These are phyloP conservation scores for Melanogaster broomeanus DNA, from an alignment of 768 basidiomycete species.

Conservation along the genomic window DNA sequence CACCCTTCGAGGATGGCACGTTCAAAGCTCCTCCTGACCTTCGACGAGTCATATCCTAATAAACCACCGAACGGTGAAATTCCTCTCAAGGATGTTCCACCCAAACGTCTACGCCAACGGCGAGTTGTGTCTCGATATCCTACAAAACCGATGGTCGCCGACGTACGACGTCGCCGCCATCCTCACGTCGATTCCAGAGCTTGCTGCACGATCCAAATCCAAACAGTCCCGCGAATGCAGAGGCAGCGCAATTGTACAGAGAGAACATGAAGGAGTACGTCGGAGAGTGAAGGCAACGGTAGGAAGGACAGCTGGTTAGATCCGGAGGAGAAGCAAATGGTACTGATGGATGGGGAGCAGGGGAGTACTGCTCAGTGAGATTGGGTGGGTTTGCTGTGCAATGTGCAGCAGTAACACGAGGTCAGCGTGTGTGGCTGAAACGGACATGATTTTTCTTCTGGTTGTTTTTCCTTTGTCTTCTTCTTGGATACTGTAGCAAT, in stretches of 20 bases:
- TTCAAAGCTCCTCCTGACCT: constrained; percentile 94
- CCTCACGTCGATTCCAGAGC: constrained; percentile 93
- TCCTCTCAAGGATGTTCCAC: constrained; percentile 98
- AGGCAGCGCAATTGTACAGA: constrained; percentile 94
- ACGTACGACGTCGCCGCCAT: constrained; percentile 99
- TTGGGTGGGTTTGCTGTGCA: neutral
- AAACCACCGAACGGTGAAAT: constrained; percentile 97
- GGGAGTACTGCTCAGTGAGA: constrained; percentile 3
- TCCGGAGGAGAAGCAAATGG: constrained; percentile 64
- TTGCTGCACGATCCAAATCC: constrained; percentile 98
- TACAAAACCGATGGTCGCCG: constrained; percentile 98
- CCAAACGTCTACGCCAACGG: constrained; percentile 99
- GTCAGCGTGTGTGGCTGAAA: neutral
- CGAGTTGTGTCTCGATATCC: constrained; percentile 96
- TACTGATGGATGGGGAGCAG: constrained; percentile 39
- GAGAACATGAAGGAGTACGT: constrained; percentile 99
- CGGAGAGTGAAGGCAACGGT: constrained; percentile 90
- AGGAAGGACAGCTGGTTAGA: constrained; percentile 96
- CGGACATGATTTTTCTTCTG: neutral
- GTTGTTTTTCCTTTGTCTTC: constrained; percentile 1
- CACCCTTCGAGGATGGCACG: constrained; percentile 98
- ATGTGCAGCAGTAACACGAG: too few species aligned
- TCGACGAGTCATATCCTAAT: constrained; percentile 98
- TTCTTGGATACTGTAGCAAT: constrained; percentile 1
- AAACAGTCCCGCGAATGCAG: constrained; percentile 96